Evolutionary conservation across 2,329 filamentous ascomycete genomes (phyloP).

Genomic region (Acephala macrosclerotiorum): DNA sequence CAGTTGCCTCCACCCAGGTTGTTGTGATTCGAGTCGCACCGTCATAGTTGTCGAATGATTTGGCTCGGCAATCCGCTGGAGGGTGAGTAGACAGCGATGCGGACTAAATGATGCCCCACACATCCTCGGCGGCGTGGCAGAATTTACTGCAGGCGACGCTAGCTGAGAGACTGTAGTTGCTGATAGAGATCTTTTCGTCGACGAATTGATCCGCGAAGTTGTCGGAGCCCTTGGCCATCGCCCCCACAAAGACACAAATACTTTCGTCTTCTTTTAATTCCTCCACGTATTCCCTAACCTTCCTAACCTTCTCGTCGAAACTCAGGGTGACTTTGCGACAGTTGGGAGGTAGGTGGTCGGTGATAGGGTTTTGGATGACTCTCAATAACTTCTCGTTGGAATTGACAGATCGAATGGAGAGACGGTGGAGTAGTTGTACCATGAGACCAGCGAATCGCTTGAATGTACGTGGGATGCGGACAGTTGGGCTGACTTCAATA

Average conservation of each 20-base stretch:
- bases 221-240: constrained; percentile 97
- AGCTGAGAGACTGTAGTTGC: constrained; percentile 95
- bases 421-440: constrained; percentile 95
- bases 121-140: constrained; percentile 96
- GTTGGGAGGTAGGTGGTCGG: constrained; percentile 93
- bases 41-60: constrained; percentile 32
- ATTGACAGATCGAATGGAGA: constrained; percentile 95
- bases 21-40: constrained; percentile 12
- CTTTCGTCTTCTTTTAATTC: constrained; percentile 83
- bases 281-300: constrained; percentile 88
- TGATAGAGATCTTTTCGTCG: constrained; percentile 97
- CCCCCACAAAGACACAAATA: constrained; percentile 96
- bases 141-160: constrained; percentile 99
- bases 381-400: constrained; percentile 97
- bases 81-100: constrained; percentile 24
- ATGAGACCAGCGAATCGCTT: constrained; percentile 98
- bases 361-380: constrained; percentile 98
- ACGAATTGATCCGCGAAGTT: constrained; percentile 95
- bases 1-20: constrained; percentile 24
- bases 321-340: constrained; percentile 97
- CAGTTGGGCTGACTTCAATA: constrained; percentile 97
- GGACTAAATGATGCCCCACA: constrained; percentile 87
- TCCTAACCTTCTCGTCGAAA: constrained; percentile 88
- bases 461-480: constrained; percentile 96
- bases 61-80: constrained; percentile 24